phyloP scores from a whole-genome alignment of 805 yeast genomes.

The Pichia eremophila region DNA sequence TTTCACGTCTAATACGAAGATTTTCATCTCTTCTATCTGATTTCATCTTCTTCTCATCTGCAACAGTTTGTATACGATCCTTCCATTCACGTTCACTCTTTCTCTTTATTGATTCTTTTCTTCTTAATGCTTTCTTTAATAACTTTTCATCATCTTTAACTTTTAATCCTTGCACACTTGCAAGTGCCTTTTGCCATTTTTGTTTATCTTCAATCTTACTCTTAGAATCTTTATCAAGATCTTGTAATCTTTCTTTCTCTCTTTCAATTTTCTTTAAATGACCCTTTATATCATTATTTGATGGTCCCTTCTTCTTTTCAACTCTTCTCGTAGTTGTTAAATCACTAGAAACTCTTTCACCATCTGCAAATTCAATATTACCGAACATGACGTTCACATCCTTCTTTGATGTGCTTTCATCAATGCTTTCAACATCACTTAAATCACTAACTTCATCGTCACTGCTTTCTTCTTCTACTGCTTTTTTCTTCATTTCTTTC shows the following conservation, averaged over 20 bases:
- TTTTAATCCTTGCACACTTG: constrained; percentile 82
- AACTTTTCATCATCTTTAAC: constrained; percentile 84
- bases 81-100: constrained; percentile 88
- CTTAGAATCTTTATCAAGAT: constrained; percentile 53
- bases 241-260: constrained; percentile 54
- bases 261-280: constrained; percentile 70
- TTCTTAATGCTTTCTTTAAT: constrained; percentile 75
- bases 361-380: constrained; percentile 75
- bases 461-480: constrained; percentile 31
- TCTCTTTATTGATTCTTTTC: constrained; percentile 73
- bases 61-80: constrained; percentile 76
- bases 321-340: constrained; percentile 45
- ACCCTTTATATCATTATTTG: constrained; percentile 73
- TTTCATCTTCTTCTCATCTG: constrained; percentile 62
- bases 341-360: constrained; percentile 71
- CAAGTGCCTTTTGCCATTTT: constrained; percentile 76
- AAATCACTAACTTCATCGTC: constrained; percentile 27
- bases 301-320: constrained; percentile 71
- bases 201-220: constrained; percentile 57
- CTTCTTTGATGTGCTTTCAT: constrained; percentile 18
- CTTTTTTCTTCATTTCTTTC: constrained; percentile 22
- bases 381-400: constrained; percentile 55
- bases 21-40: constrained; percentile 89
- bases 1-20: constrained; percentile 72
- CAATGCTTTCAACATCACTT: constrained; percentile 22